A percentile compares a stretch with the other conserved stretches of the same genome.
Conservation (phyloP, 169 alveolate genomes). For the Perkinsus marinus region DNA sequence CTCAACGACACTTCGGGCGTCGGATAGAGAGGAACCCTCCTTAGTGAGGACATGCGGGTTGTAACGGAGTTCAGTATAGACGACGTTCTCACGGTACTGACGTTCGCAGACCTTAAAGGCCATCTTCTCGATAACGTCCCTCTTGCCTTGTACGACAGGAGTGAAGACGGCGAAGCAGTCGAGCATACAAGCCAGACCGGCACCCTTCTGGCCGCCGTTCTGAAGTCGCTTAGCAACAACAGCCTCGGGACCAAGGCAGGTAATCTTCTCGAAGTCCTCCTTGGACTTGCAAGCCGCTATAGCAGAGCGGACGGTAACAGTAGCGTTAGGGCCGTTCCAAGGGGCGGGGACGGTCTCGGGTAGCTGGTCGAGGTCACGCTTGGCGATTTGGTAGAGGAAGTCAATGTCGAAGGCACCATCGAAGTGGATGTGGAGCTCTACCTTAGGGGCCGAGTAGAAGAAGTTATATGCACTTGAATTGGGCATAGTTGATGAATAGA, state of each 20-base stretch:
- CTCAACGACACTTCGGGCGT: background rate
- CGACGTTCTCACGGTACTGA: background rate
- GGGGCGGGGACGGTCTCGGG: background rate
- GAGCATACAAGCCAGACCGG: background rate
- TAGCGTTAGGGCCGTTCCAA: background rate
- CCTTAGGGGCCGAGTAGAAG: background rate
- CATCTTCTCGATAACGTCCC: background rate
- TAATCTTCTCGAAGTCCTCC: background rate
- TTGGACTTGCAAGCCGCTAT: background rate
- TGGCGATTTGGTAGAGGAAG: background rate
- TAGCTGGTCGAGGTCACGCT: background rate
- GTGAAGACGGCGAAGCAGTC: background rate
- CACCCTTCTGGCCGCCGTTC: background rate
- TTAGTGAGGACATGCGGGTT: background rate
- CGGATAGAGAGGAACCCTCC: background rate
- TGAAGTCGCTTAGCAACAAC: background rate
- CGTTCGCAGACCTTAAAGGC: background rate
- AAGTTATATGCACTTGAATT: background rate
- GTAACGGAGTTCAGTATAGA: background rate
- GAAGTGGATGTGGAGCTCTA: background rate
- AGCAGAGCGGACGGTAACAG: background rate
- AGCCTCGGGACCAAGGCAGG: background rate
- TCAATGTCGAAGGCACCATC: background rate
- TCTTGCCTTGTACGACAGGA: background rate
- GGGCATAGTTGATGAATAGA: background rate